A percentile compares a stretch with the other conserved stretches of the same genome.
Evolutionary conservation across 331 rosid genomes (phyloP).

Genomic region (Telfairia occidentalis): DNA sequence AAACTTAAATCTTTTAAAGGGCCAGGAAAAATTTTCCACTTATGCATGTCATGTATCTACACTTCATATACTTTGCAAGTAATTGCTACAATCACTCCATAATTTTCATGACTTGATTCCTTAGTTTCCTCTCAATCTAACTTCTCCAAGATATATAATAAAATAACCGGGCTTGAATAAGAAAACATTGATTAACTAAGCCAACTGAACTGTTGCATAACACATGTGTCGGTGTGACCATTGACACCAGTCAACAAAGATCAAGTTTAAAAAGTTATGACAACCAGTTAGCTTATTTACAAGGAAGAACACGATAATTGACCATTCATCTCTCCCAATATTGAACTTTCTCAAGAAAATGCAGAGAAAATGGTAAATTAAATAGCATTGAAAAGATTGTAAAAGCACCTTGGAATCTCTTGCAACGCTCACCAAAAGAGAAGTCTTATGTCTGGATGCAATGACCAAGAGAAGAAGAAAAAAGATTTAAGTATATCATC

Average conservation of each 20-base stretch:
- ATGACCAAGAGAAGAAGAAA: constrained; percentile 17
- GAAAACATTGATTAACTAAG: background rate
- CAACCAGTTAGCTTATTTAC: background rate
- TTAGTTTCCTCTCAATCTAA: background rate
- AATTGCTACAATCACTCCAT: background rate
- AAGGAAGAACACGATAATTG: background rate
- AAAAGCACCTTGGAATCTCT: constrained; percentile 62
- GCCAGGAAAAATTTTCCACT: background rate
- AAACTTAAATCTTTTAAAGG: background rate
- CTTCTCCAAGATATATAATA: background rate
- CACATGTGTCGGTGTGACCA: background rate
- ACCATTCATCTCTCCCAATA: background rate
- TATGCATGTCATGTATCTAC: background rate
- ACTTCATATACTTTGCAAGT: background rate
- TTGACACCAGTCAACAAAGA: background rate
- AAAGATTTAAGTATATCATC: background rate
- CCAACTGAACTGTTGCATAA: background rate
- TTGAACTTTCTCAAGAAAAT: background rate
- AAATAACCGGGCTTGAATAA: background rate
- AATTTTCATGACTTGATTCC: background rate
- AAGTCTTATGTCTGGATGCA: constrained; percentile 54
- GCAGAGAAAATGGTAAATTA: background rate
- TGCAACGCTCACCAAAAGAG: constrained; percentile 69
- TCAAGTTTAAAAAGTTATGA: background rate
- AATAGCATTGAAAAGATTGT: background rate